Evolutionary conservation across 2,329 filamentous ascomycete genomes (phyloP).

Genomic region (Lachnellula suecica): DNA sequence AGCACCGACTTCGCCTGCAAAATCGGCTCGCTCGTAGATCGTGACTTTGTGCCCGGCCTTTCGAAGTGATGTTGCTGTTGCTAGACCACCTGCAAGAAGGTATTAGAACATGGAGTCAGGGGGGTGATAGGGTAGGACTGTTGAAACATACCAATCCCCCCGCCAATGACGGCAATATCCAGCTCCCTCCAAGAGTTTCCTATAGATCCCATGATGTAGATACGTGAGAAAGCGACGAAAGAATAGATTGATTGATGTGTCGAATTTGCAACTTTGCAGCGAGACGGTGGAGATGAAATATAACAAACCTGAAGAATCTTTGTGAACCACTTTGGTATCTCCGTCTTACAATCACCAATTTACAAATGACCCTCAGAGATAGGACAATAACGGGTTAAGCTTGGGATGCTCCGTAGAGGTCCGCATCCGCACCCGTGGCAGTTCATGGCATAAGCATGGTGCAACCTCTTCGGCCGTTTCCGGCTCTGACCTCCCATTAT

Average conservation of each 20-base stretch:
- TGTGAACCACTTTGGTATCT: background rate
- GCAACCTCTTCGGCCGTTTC: too few relatives aligned
- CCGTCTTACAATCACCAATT: background rate
- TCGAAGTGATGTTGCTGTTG: slow-evolving; percentile 50
- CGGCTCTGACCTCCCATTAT: too few relatives aligned
- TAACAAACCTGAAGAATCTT: background rate
- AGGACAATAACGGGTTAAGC: slow-evolving; percentile 1
- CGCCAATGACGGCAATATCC: slow-evolving; percentile 21
- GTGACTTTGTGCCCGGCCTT: slow-evolving; percentile 55
- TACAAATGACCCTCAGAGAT: slow-evolving; percentile 3
- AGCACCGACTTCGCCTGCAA: slow-evolving; percentile 66
- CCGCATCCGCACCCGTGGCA: background rate
- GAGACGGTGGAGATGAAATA: background rate
- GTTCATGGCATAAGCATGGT: background rate
- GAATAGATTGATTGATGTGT: background rate
- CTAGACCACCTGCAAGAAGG: slow-evolving; percentile 44
- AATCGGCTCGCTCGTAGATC: slow-evolving; percentile 66
- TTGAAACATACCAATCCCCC: slow-evolving; percentile 21
- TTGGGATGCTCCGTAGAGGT: slow-evolving; percentile 28
- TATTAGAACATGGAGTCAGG: background rate
- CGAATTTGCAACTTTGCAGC: background rate
- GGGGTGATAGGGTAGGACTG: too few relatives aligned
- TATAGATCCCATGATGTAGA: slow-evolving; percentile 19
- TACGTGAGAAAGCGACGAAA: background rate
- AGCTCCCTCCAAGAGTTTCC: slow-evolving; percentile 13